Base-by-base conservation (phyloP, 257 asterid genomes). In the Scutellaria baicalensis region DNA sequence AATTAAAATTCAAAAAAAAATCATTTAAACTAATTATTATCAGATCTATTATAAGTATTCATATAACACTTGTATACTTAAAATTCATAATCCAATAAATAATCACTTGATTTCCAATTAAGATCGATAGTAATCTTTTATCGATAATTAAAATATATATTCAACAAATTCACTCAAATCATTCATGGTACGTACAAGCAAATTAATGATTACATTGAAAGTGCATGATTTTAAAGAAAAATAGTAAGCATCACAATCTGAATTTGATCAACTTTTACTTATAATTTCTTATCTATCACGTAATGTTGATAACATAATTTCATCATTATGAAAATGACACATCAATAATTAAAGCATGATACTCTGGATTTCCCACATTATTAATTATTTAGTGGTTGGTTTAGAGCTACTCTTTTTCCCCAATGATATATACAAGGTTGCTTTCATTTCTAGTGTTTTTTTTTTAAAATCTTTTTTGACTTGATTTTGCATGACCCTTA, bases 361-460 rank as follows among this genome's bases (percentile, higher is more conserved):
- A 71, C 80, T 51, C 72, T 16, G 68, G 80, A 74, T 82, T 85
- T 77, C 67, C 74, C 45, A 65, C 76, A 71, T 39, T 71, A 64
- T 49, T 61, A 50, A 64, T 49, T 61, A 50, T 66, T 39, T 69
- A 69, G 66, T 76, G 84, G 75, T 76, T 61, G 79, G 78, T 69
- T 74, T 74, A 68, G 75, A 75, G 57, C 31, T 45, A 55, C 59
- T 68, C 40, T 63, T 70, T 57, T 39, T n/a, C 10, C 69, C 69
- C 68, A 39, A 64, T 49, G 0, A 70, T 58, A 54, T 0, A 56
- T 44, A 20, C 23, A 64, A 3, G 35, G 68, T 79, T 69, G 80
- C 78, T 79, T 78, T 75, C 82, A 49, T 47, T 63, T 40, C 47
- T 58, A 39, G 27, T 62, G 10, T 9, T 3, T 76, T 48, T 66